Evolutionary conservation across 2,329 filamentous ascomycete species (phyloP).

Genomic region (Ceratocystis papillata): DNA sequence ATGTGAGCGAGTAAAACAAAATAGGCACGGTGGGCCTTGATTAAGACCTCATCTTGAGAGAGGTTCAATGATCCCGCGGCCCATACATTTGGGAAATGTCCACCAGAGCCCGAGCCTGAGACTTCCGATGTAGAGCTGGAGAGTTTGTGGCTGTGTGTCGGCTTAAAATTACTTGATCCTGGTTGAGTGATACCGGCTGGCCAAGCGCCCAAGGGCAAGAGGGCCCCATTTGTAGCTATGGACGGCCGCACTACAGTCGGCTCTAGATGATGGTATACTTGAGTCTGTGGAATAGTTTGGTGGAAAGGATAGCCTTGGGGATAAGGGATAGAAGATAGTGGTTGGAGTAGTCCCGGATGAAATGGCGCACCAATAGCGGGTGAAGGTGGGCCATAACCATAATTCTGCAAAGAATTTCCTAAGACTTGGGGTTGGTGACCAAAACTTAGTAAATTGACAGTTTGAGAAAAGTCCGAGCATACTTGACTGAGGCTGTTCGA

Average conservation of each 20-base stretch:
- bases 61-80: not conserved
- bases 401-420: conserved; percentile 6
- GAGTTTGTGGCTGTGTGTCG: not conserved
- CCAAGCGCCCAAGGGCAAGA: not conserved
- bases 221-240: not conserved
- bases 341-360: conserved; percentile 19
- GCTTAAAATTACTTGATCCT: not conserved
- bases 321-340: conserved; percentile 10
- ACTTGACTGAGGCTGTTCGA: not conserved
- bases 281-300: conserved; percentile 1
- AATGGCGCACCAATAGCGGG: conserved; percentile 23
- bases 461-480: not conserved
- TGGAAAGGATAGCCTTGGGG: conserved; percentile 4
- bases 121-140: not conserved
- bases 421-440: conserved; percentile 3
- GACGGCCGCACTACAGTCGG: not conserved
- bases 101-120: not conserved
- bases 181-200: not conserved
- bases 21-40: conserved; percentile 15
- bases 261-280: not conserved
- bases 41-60: conserved; percentile 9
- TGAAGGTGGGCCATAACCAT: conserved; percentile 23
- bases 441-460: not conserved
- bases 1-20: conserved; percentile 3
- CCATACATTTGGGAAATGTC: not conserved